Evolutionary conservation across 306 rosid genomes (phyloP).

Genomic region (Vigna unguiculata): DNA sequence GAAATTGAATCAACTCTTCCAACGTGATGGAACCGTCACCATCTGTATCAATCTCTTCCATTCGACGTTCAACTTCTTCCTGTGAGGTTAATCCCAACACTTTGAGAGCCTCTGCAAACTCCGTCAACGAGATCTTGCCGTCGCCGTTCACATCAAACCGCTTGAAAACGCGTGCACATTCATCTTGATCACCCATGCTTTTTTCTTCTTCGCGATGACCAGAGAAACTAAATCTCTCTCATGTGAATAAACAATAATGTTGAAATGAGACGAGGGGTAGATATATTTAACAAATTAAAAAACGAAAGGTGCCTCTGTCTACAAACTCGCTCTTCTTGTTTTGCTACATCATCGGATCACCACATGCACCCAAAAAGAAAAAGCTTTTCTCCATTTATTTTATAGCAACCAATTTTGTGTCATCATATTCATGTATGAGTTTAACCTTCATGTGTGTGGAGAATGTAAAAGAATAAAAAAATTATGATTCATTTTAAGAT

Average conservation of each 20-base stretch:
- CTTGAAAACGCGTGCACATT: constrained; percentile 69
- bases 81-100: constrained; percentile 61
- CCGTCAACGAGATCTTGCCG: constrained; percentile 61
- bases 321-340: constrained; percentile 24
- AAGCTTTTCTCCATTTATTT: too few species aligned
- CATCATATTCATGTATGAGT: too few species aligned
- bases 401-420: too few species aligned
- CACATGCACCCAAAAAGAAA: too few species aligned
- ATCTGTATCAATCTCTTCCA: constrained; percentile 71
- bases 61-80: constrained; percentile 58
- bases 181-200: constrained; percentile 40
- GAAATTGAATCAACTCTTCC: constrained; percentile 60
- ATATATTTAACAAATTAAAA: constrained; percentile 3
- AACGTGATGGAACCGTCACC: constrained; percentile 70
- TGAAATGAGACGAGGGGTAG: not conserved
- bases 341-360: constrained; percentile 41
- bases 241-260: constrained; percentile 1
- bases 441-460: too few species aligned
- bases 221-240: not conserved
- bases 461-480: too few species aligned
- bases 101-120: constrained; percentile 64
- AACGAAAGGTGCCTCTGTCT: not conserved
- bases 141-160: constrained; percentile 75
- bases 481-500: too few species aligned
- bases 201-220: not conserved